Evolutionary conservation across 345 rosid species (phyloP).

Genomic region (Linum tenue): DNA sequence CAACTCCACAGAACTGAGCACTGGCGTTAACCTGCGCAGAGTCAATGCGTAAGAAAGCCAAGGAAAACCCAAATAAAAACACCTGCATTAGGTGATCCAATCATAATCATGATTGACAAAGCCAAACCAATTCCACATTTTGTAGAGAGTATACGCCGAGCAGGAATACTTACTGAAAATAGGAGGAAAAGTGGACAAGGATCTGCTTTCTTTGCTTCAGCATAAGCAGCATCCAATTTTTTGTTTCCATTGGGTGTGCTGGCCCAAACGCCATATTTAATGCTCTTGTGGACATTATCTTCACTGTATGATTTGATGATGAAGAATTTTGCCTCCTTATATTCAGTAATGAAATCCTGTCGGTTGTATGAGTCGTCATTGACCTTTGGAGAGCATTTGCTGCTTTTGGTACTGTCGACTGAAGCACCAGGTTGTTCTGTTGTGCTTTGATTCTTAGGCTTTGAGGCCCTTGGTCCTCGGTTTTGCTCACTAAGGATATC

Average conservation of each 20-base stretch:
- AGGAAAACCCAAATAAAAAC: too few relatives aligned
- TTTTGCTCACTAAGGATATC: slow-evolving; percentile 77
- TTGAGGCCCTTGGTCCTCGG: slow-evolving; percentile 82
- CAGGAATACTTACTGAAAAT: slow-evolving; percentile 46
- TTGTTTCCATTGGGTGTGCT: slow-evolving; percentile 91
- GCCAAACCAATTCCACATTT: not conserved
- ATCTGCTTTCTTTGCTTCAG: slow-evolving; percentile 57
- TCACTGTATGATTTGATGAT: slow-evolving; percentile 94
- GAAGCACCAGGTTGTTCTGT: slow-evolving; percentile 41
- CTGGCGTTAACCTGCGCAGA: slow-evolving; percentile 79
- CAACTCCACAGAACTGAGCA: slow-evolving; percentile 87
- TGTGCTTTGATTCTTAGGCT: slow-evolving; percentile 50
- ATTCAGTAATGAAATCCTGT: slow-evolving; percentile 49
- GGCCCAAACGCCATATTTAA: slow-evolving; percentile 89
- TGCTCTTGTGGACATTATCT: slow-evolving; percentile 96
- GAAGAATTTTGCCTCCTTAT: slow-evolving; percentile 68
- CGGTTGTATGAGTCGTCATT: slow-evolving; percentile 40
- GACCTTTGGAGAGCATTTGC: slow-evolving; percentile 34
- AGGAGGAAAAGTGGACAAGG: slow-evolving; percentile 60
- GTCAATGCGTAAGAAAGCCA: too few relatives aligned
- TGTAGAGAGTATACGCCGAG: not conserved
- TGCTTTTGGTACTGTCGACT: slow-evolving; percentile 31
- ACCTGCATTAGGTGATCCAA: too few relatives aligned
- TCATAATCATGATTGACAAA: not conserved
- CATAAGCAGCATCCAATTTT: slow-evolving; percentile 72